Base-by-base conservation (phyloP, 2,329 filamentous ascomycete genomes). In the Ilyonectria destructans region DNA sequence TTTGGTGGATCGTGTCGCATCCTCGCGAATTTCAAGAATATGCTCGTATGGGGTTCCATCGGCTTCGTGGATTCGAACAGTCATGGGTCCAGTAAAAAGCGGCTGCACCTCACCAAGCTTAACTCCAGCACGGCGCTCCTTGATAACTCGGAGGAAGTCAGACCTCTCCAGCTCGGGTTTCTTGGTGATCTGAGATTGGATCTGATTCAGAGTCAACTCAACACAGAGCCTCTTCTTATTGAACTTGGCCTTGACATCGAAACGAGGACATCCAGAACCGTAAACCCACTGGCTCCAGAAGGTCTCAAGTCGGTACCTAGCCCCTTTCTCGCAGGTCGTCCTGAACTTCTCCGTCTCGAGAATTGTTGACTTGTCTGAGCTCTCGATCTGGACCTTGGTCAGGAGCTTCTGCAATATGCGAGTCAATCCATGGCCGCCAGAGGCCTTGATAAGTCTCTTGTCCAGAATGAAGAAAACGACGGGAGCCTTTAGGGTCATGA, bases 21-120 rank as follows among this genome's bases (percentile, higher is more conserved):
- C 91, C 73, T 98, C 95, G 68, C 95, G 95, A 78, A 99, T 97
- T 76, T 98, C 94, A 35, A 98, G 92, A 70, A 98, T 98, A 78
- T 99, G 96, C 79, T 99, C 96, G 77, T 99, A 99, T 2, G 96
- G 96, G 0, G 96, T 98, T 10, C 96, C 96, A 77, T 99, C 97
- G 26, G 96, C 96, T 83, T 99, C 96, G 82, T 99, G 96, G 70
- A 99, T 98, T 35, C 96, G 89, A 70, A 99, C 96, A 0, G 96
- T 99, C 93, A 99, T 97, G 0, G 96, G 96, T 0, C 96, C 96
- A 1, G 95, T 96, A 76, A 98, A 98, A 2, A 94, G 88, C n/a
- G 91, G 88, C 71, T 94, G 93, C 17, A 94, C 84, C 60, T 90
- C 88, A 15, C 90, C 91, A 17, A 90, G 88, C 65, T 90, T 90